Evolutionary conservation across 2,329 filamentous ascomycete species (phyloP).

Genomic region (Pseudomassariella vexata): DNA sequence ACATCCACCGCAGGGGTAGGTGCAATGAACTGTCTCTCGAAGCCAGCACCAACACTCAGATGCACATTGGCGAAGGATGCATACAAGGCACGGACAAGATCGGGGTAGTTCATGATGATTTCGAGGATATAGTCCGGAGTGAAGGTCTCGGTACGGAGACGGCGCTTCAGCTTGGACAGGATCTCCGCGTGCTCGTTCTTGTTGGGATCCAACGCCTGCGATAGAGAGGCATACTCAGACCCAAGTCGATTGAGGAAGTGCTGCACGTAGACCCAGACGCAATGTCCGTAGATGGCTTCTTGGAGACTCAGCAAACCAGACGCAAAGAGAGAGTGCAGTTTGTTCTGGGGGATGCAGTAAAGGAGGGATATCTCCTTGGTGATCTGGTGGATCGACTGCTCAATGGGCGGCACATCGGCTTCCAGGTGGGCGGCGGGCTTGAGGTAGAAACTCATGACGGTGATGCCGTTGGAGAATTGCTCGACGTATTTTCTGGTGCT

Average conservation of each 20-base stretch:
- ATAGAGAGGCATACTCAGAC: slow-evolving; percentile 84
- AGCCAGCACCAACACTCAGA: slow-evolving; percentile 49
- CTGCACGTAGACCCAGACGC: slow-evolving; percentile 94
- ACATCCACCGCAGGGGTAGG: slow-evolving; percentile 59
- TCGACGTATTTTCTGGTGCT: slow-evolving; percentile 96
- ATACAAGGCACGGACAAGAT: slow-evolving; percentile 81
- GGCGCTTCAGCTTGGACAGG: slow-evolving; percentile 89
- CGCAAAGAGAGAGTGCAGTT: slow-evolving; percentile 85
- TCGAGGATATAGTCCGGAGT: slow-evolving; percentile 97
- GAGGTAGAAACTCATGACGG: slow-evolving; percentile 93
- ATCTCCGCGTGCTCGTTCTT: slow-evolving; percentile 84
- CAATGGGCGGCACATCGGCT: slow-evolving; percentile 67
- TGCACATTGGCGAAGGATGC: slow-evolving; percentile 88
- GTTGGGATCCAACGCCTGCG: slow-evolving; percentile 70
- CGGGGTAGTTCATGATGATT: slow-evolving; percentile 88
- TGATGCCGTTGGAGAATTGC: slow-evolving; percentile 98
- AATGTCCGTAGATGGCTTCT: slow-evolving; percentile 96
- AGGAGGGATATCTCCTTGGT: slow-evolving; percentile 96
- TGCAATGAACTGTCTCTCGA: slow-evolving; percentile 43
- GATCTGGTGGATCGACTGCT: slow-evolving; percentile 95
- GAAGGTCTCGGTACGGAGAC: slow-evolving; percentile 92
- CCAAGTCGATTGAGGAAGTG: slow-evolving; percentile 96
- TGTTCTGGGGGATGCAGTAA: slow-evolving; percentile 97
- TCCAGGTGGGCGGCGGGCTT: slow-evolving; percentile 60
- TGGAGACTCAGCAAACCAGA: slow-evolving; percentile 83